A percentile compares a stretch with the other conserved stretches of the same genome.
Evolutionary conservation across 768 basidiomycete species (phyloP).

Genomic region (Pholiota conissans): DNA sequence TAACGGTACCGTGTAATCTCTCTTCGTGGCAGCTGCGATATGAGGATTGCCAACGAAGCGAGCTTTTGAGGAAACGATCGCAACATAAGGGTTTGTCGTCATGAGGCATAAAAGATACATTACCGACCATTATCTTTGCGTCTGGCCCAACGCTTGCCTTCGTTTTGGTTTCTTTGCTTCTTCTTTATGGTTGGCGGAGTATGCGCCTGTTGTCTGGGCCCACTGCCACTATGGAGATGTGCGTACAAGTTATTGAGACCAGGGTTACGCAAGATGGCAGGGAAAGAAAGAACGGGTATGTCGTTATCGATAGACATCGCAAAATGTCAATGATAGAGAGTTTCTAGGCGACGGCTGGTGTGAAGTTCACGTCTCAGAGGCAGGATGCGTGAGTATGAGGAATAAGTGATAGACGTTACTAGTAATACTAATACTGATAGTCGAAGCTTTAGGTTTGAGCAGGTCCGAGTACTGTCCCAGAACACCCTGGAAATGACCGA

Average conservation of each 20-base stretch:
- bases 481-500: no score
- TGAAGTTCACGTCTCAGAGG: neutral
- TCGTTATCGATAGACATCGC: neutral
- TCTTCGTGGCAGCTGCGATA: conserved; percentile 58
- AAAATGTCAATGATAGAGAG: neutral
- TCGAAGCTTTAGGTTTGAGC: no score
- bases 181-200: conserved; percentile 34
- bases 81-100: neutral
- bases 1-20: conserved; percentile 49
- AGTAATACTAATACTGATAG: no score
- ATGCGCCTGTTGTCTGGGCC: conserved; percentile 12
- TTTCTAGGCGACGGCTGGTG: neutral
- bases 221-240: conserved; percentile 38
- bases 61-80: conserved; percentile 40
- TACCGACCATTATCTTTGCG: conserved; percentile 77
- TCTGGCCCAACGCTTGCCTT: conserved; percentile 77
- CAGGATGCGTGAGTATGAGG: no score
- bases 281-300: conserved; percentile 61
- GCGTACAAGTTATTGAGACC: conserved; percentile 53
- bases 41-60: conserved; percentile 74
- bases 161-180: conserved; percentile 54
- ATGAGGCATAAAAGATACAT: no score
- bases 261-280: conserved; percentile 64
- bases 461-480: no score
- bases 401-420: no score